These are phyloP conservation scores for Anthoceros angustus DNA, from an alignment of 225 moss, liverwort and hornwort genomes.

Conservation along the genomic window DNA sequence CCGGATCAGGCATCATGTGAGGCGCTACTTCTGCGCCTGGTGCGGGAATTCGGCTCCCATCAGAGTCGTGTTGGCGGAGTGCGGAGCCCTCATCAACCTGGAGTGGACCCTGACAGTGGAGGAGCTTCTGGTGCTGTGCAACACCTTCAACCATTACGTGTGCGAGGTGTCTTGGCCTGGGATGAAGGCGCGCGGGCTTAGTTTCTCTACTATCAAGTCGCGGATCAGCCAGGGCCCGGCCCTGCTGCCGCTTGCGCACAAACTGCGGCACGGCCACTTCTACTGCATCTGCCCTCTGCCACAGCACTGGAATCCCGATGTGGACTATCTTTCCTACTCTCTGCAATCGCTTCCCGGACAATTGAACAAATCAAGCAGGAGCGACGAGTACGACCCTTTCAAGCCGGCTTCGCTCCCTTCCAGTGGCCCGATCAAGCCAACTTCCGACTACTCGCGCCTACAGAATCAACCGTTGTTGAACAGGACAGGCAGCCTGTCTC, in stretches of 20 bases:
- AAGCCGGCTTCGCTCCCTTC: not conserved
- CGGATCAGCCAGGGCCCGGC: slow-evolving; percentile 1
- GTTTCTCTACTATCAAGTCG: not conserved
- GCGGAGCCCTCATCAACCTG: not conserved
- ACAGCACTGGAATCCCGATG: not conserved
- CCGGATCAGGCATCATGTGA: not conserved
- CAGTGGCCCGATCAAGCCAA: not conserved
- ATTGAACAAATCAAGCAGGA: not conserved
- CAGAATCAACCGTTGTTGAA: not conserved
- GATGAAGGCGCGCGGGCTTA: not conserved
- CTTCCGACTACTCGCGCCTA: not conserved
- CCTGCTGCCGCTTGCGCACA: not conserved
- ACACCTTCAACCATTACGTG: not conserved
- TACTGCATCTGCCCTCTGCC: slow-evolving; percentile 3
- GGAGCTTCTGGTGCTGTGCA: not conserved
- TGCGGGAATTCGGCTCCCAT: not conserved
- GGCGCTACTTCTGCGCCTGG: slow-evolving; percentile 1
- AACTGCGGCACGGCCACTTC: not conserved
- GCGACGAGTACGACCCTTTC: not conserved
- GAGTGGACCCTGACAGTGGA: not conserved
- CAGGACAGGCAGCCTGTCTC: not conserved
- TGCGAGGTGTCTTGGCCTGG: not conserved
- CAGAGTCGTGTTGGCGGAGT: not conserved
- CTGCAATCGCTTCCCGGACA: not conserved
- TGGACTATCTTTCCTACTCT: not conserved